phyloP scores from a whole-genome alignment of 2,329 filamentous ascomycete species.

The Colletotrichum costaricense region DNA sequence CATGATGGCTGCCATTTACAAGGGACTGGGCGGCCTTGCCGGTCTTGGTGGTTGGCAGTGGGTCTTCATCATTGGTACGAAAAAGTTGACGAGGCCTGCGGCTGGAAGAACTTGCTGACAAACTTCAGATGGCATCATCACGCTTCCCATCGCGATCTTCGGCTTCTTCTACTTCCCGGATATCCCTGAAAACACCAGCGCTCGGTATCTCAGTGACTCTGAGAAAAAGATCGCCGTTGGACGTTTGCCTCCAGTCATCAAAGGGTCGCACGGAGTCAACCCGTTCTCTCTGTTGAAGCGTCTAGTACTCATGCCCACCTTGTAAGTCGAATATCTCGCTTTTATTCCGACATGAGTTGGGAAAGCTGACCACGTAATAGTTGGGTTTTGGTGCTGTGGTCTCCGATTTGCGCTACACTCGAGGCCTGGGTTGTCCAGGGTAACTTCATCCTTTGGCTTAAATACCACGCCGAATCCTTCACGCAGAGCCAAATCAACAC shows the following conservation, averaged over 20 bases:
- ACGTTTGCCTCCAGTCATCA: constrained; percentile 43
- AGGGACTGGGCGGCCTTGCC: constrained; percentile 52
- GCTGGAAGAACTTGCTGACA: not conserved
- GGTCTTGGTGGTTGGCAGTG: constrained; percentile 64
- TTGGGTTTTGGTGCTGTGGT: constrained; percentile 47
- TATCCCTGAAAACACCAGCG: constrained; percentile 52
- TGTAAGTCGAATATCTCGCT: constrained; percentile 37
- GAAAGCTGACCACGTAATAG: constrained; percentile 19
- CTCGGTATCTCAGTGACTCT: constrained; percentile 44
- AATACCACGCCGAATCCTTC: constrained; percentile 39
- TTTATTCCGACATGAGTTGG: no score
- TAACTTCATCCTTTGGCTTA: constrained; percentile 45
- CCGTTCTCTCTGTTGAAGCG: constrained; percentile 39
- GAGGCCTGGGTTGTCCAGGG: constrained; percentile 45
- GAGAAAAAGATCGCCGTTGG: constrained; percentile 53
- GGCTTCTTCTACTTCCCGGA: constrained; percentile 63
- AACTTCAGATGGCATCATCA: constrained; percentile 59
- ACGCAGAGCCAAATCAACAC: constrained; percentile 49
- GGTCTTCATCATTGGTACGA: constrained; percentile 44
- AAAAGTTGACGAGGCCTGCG: not conserved
- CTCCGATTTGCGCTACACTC: constrained; percentile 47
- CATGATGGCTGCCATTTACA: constrained; percentile 59
- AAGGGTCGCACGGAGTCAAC: constrained; percentile 40
- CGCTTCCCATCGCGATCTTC: constrained; percentile 62
- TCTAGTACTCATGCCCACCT: constrained; percentile 35